Evolutionary conservation across 1,139 yeast genomes (phyloP).

Genomic region (Pichia cactophila): DNA sequence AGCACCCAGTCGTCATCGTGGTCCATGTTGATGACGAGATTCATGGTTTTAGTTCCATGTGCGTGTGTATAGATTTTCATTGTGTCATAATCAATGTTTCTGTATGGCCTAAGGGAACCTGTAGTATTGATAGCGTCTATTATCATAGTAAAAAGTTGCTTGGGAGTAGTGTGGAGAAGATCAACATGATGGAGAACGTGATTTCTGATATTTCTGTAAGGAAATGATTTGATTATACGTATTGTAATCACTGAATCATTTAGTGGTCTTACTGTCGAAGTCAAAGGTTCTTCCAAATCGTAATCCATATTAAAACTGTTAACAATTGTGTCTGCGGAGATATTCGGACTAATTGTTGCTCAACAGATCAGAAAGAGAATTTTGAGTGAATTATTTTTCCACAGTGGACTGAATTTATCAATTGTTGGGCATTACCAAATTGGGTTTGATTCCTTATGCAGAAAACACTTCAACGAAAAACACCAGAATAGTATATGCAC

Average conservation of each 20-base stretch:
- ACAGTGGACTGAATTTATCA: neutral
- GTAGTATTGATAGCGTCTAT: conserved; percentile 47
- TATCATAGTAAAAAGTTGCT: conserved; percentile 46
- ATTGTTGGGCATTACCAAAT: too few relatives aligned
- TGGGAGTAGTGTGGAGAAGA: conserved; percentile 61
- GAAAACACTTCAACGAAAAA: too few relatives aligned
- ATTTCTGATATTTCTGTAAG: conserved; percentile 84
- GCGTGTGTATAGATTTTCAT: conserved; percentile 89
- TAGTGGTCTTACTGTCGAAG: conserved; percentile 60
- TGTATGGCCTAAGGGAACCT: conserved; percentile 73
- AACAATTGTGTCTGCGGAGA: neutral
- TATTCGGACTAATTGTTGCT: neutral
- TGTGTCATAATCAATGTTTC: conserved; percentile 70
- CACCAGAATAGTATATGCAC: neutral
- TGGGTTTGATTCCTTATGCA: neutral
- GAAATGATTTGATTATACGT: conserved; percentile 83
- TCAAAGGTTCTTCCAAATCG: conserved; percentile 49
- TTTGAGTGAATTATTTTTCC: neutral
- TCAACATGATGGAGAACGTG: conserved; percentile 66
- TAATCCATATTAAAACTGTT: conserved; percentile 7
- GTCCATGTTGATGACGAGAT: conserved; percentile 83
- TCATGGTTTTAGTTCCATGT: conserved; percentile 90
- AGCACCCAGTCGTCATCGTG: conserved; percentile 68
- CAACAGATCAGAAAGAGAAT: neutral
- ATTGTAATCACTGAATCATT: conserved; percentile 72